phyloP scores from a whole-genome alignment of 495 filamentous ascomycete species.

The Thozetella sp. region DNA sequence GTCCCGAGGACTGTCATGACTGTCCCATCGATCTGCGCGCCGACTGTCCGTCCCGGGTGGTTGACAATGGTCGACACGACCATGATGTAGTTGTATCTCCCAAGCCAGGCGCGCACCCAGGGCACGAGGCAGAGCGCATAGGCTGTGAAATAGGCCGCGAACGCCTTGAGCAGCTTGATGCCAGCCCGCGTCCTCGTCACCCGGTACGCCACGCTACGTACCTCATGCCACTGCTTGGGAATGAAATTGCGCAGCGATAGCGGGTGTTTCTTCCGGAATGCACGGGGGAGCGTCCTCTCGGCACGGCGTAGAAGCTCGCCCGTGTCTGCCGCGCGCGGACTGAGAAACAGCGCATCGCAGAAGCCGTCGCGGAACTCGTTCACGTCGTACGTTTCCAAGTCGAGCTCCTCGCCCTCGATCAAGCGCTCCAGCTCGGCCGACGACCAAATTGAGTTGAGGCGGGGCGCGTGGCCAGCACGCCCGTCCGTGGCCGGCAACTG shows the following conservation, averaged over 20 bases:
- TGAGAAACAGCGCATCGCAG: slow-evolving; percentile 58
- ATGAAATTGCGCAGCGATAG: slow-evolving; percentile 45
- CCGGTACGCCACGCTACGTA: slow-evolving; percentile 27
- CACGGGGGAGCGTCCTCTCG: slow-evolving; percentile 32
- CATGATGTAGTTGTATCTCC: slow-evolving; percentile 54
- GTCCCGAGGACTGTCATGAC: slow-evolving; percentile 53
- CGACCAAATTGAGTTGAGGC: neutral
- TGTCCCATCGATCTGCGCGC: slow-evolving; percentile 57
- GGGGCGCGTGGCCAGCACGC: neutral
- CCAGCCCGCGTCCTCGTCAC: slow-evolving; percentile 45
- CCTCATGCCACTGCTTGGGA: slow-evolving; percentile 41
- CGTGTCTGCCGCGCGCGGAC: slow-evolving; percentile 36
- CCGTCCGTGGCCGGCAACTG: neutral
- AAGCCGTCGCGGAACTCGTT: slow-evolving; percentile 59
- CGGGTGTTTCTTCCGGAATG: slow-evolving; percentile 37
- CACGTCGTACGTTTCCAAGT: slow-evolving; percentile 44
- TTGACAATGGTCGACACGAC: slow-evolving; percentile 54
- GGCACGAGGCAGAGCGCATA: slow-evolving; percentile 58
- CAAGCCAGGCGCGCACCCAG: slow-evolving; percentile 39
- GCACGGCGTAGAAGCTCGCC: slow-evolving; percentile 35
- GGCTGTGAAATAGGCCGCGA: slow-evolving; percentile 52
- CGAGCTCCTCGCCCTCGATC: neutral
- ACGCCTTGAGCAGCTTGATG: slow-evolving; percentile 51
- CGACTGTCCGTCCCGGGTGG: slow-evolving; percentile 54
- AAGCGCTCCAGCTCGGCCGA: neutral